These are phyloP conservation scores for Saccharomyces hybrid DNA, from an alignment of 1,139 yeast genomes.

Conservation along the genomic window DNA sequence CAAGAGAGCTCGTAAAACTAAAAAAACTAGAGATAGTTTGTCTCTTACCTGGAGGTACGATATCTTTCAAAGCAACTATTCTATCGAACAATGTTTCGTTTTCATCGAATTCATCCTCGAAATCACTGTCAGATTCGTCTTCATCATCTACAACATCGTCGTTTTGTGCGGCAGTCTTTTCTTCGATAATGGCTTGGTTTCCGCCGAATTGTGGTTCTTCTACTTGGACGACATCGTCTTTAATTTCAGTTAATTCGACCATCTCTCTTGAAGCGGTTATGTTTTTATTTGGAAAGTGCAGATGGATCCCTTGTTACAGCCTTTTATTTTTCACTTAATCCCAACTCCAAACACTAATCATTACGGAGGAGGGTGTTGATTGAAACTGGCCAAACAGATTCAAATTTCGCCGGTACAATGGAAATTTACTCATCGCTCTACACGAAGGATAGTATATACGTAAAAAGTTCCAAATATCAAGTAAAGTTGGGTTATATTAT, in stretches of 20 bases:
- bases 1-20: constrained; percentile 34
- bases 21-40: constrained; percentile 34
- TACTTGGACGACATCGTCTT: constrained; percentile 20
- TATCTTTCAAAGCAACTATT: constrained; percentile 82
- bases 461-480: neutral
- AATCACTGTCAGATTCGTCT: constrained; percentile 55
- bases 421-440: neutral
- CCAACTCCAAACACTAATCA: neutral
- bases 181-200: constrained; percentile 17
- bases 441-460: neutral
- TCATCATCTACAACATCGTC: constrained; percentile 35
- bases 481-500: neutral
- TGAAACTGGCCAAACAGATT: neutral
- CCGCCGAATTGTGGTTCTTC: constrained; percentile 22
- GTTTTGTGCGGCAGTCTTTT: constrained; percentile 12
- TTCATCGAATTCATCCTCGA: constrained; percentile 68
- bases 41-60: constrained; percentile 84
- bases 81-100: constrained; percentile 83
- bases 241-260: constrained; percentile 32
- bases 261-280: constrained; percentile 8
- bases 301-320: neutral
- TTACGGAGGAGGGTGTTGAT: neutral
- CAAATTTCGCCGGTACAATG: neutral
- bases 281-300: neutral
- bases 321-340: neutral